Evolutionary conservation across 1,139 yeast species (phyloP).

Genomic region (Pneumocystis jirovecii): DNA sequence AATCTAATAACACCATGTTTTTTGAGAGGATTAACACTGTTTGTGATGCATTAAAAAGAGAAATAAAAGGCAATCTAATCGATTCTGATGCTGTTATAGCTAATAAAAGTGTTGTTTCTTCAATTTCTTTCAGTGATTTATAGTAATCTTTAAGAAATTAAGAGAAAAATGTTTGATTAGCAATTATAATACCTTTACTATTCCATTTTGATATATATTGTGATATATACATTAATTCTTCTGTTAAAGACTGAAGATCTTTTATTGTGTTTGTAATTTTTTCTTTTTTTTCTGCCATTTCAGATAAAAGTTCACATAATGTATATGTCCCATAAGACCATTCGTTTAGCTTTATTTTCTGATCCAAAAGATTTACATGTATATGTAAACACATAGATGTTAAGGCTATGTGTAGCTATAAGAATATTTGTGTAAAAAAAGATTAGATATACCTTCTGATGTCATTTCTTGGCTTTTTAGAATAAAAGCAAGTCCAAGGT

Average conservation of each 20-base stretch:
- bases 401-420: not conserved
- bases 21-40: not conserved
- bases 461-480: not conserved
- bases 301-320: not conserved
- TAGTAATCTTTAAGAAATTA: not conserved
- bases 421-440: not conserved
- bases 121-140: not conserved
- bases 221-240: not conserved
- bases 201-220: not conserved
- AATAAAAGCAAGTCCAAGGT: not conserved
- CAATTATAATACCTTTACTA: not conserved
- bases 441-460: not conserved
- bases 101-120: not conserved
- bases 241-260: not conserved
- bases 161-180: not conserved
- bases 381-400: not conserved
- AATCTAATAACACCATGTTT: not conserved
- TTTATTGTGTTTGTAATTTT: not conserved
- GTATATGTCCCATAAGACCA: not conserved
- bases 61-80: not conserved
- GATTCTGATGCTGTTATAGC: not conserved
- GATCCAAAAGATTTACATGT: not conserved
- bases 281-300: not conserved
- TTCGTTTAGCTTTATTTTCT: not conserved
- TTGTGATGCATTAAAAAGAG: not conserved